Evolutionary conservation across 129 eudicot species (phyloP), one percentile per base, ranked within the genome.

Genomic region (Flaveria brownii): DNA sequence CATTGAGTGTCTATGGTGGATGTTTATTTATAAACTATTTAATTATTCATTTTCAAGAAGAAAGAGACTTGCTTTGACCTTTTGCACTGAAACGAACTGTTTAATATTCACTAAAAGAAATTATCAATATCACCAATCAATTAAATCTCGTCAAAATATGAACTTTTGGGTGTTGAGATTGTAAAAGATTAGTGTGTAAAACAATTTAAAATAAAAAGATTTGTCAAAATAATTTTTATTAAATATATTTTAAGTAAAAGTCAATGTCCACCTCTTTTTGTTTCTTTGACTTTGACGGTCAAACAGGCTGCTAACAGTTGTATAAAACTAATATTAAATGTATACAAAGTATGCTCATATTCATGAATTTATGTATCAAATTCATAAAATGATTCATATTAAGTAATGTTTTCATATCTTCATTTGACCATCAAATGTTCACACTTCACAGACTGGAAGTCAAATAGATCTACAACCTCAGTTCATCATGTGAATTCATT

Each of bases 391-490:
- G 16, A 33, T 61, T 16, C 46, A 43, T 68, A 55, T 14, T n/a
- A 7, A 56, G 55, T 22, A 66, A 65, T 33, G 1, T 66, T 49
- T 14, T 45, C 50, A 45, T 11, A 9, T 45, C 8, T 10, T 51
- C 64, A 51, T 11, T 49, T 49, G 54, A 49, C 17, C 16, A 49
- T 49, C 54, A 49, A 14, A 51, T 39, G 14, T 30, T 67, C 18
- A 39, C 2, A 45, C 13, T 45, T 9, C 50, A 9, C 13, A 45
- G 14, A 50, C 68, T 30, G 28, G n/a, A 66, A 77, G 74, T 61
- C 79, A 75, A 47, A 62, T 4, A 16, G 63, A 75, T 66, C 71
- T 63, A 59, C 46, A 77, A 77, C 26, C 49, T 45, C 46, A 39
- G 62, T 52, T 77, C 59, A 68, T 54, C 59, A 66, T 77, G 33